These are phyloP conservation scores for Micractinium conductrix DNA, from an alignment of 139 green algal genomes.

Conservation along the genomic window DNA sequence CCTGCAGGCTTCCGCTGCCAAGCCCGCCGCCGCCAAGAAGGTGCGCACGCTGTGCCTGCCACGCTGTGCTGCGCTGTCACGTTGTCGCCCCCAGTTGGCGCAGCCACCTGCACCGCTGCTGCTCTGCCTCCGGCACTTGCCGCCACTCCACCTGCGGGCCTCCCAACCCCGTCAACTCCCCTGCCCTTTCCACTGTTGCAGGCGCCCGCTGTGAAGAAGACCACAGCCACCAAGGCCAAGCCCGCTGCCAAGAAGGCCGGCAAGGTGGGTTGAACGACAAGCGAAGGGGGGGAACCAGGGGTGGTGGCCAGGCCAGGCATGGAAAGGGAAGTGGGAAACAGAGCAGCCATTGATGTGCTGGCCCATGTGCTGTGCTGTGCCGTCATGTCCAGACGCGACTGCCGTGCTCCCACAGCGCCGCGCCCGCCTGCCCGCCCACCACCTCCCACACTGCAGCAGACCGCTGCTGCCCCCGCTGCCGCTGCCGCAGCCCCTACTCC, in stretches of 20 bases:
- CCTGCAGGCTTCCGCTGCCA: neutral
- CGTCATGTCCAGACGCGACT: too few relatives aligned
- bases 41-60: neutral
- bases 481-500: constrained; percentile 22
- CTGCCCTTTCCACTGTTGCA: too few relatives aligned
- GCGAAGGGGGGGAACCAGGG: too few relatives aligned
- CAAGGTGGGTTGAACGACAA: neutral
- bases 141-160: too few relatives aligned
- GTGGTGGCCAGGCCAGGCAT: too few relatives aligned
- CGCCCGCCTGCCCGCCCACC: neutral
- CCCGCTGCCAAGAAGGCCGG: constrained; percentile 18
- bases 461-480: constrained; percentile 24
- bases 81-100: too few relatives aligned
- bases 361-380: neutral
- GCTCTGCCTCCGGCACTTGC: too few relatives aligned
- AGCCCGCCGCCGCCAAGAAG: constrained; percentile 9
- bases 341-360: neutral
- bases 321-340: too few relatives aligned
- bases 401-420: neutral
- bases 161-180: too few relatives aligned
- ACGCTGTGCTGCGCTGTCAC: too few relatives aligned
- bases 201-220: constrained; percentile 20
- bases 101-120: too few relatives aligned
- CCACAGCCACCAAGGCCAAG: constrained; percentile 27
- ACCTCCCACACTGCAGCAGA: constrained; percentile 18